Evolutionary conservation across 2,329 filamentous ascomycete genomes (phyloP), one percentile per base, ranked within the genome.

Genomic region (Nannizziopsis arthrosporioides): DNA sequence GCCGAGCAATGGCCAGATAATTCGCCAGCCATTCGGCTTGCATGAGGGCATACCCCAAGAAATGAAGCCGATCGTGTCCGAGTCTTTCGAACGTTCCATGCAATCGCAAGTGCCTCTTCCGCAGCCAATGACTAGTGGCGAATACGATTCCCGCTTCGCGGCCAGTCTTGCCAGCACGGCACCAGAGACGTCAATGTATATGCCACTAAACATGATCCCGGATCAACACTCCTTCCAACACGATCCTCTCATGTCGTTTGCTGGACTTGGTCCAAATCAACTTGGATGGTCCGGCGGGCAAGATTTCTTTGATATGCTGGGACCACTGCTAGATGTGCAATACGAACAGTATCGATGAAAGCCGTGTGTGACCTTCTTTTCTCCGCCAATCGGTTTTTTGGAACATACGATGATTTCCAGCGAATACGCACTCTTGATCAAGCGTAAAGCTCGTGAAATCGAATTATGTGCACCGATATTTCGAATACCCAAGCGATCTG

Each of bases 221-320:
- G 52, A 54, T 11, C 47, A 48, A 3, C 38, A 42, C 2, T 27
- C 36, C 4, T 51, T 51, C 12, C 54, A 56, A n/a, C 44, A 54
- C 3, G 54, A 56, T 44, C 52, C 54, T 11, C 42, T 56, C 32
- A 54, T 56, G 34, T 54, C 34, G 27, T 56, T 56, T 44, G 54
- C 54, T 10, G 54, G 54, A 11, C 27, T 56, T 15, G 54, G 53
- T n/a, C 41, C 53, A 15, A 56, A 56, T 48, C 54, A 56, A 32
- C 51, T 56, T 9, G 54, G 54, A 1, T 56, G 54, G 54, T 54
- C 54, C 17, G 54, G 54, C 15, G 54, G 54, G 14, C 54, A 56
- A 40, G 54, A 56, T 27, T 56, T 56, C 15, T 56, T 56, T 48
- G 54, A 56, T 41, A 54, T 56, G 54, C 48, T 56, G 6, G 54